Conservation (phyloP, 805 yeast genomes). For the Metschnikowia sp. region DNA sequence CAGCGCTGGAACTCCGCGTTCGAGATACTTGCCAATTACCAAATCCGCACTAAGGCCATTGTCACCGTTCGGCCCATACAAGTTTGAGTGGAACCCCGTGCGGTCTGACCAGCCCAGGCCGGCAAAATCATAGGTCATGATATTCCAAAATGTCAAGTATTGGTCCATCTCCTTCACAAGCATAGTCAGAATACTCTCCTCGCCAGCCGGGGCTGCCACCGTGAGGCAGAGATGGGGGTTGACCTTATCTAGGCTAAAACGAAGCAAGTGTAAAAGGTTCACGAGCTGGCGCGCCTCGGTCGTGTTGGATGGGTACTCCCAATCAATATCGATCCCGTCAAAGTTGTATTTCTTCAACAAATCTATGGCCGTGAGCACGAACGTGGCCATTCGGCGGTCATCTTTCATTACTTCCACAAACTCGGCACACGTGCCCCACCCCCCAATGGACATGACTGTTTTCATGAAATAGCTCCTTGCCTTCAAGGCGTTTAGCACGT, state of each 20-base stretch:
- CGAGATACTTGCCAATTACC: conserved; percentile 44
- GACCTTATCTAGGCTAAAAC: conserved; percentile 34
- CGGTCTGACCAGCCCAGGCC: conserved; percentile 66
- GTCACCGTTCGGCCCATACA: conserved; percentile 42
- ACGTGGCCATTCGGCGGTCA: conserved; percentile 31
- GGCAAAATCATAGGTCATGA: conserved; percentile 88
- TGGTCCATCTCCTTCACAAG: conserved; percentile 53
- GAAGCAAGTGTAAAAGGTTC: conserved; percentile 39
- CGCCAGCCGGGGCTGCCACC: conserved; percentile 73
- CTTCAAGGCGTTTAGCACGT: conserved; percentile 45
- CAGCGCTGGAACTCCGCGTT: conserved; percentile 38
- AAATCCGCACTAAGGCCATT: conserved; percentile 45
- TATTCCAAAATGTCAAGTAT: conserved; percentile 67
- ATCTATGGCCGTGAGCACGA: conserved; percentile 48
- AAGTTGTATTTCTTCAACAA: conserved; percentile 56
- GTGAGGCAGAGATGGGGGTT: conserved; percentile 47
- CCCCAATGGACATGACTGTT: conserved; percentile 78
- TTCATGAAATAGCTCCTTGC: conserved; percentile 40
- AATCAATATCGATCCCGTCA: conserved; percentile 91
- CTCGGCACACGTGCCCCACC: conserved; percentile 54
- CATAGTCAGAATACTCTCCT: conserved; percentile 41
- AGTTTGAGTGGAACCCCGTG: conserved; percentile 69
- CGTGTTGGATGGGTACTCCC: conserved; percentile 75
- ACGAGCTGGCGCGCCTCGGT: conserved; percentile 46
- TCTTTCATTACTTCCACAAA: conserved; percentile 26